Evolutionary conservation across 129 eudicot species (phyloP).

Genomic region (Chrysanthemum lavandulifolium): DNA sequence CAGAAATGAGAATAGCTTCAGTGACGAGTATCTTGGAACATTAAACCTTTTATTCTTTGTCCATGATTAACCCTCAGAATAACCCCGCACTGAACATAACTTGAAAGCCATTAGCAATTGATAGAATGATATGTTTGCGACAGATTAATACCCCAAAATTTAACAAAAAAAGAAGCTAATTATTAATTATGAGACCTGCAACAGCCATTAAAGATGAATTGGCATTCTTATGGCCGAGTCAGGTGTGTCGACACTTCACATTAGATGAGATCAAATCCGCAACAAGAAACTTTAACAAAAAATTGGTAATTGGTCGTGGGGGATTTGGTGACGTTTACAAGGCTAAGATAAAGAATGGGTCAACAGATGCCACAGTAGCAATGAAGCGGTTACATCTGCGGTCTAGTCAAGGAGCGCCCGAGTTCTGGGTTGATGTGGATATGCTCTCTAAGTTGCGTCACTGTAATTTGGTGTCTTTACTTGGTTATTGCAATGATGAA

Average conservation of each 20-base stretch:
- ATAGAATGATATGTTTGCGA: no score
- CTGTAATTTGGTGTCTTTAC: neutral
- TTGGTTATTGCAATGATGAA: neutral
- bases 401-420: neutral
- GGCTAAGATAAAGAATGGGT: neutral
- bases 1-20: no score
- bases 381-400: neutral
- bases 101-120: no score
- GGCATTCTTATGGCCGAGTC: neutral
- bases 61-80: no score
- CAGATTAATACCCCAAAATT: no score
- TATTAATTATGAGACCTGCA: neutral
- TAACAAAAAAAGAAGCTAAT: neutral
- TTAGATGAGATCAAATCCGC: neutral
- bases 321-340: neutral
- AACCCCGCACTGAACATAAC: no score
- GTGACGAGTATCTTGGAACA: no score
- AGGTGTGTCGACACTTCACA: constrained; percentile 5
- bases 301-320: neutral
- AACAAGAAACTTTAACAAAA: neutral
- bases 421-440: neutral
- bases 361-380: neutral
- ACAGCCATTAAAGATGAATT: neutral
- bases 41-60: no score
- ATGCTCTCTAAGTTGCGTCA: constrained; percentile 1